Conservation (phyloP, 805 yeast species). For the Yarrowia alimentaria region DNA sequence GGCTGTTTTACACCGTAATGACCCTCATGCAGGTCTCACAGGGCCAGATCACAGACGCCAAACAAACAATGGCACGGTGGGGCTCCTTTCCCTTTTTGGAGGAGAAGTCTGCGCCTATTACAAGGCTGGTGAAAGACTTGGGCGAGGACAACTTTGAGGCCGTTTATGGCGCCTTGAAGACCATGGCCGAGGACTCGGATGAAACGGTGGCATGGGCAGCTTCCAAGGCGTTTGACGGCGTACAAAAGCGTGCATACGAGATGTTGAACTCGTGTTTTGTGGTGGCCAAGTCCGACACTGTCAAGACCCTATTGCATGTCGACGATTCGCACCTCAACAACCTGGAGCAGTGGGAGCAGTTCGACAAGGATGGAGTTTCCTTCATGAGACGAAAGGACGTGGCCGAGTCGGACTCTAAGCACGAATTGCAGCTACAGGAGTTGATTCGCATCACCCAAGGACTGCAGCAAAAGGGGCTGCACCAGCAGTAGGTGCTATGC, state of each 20-base stretch:
- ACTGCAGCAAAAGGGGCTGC: constrained; percentile 9
- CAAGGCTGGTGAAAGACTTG: neutral
- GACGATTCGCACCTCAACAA: neutral
- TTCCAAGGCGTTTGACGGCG: constrained; percentile 8
- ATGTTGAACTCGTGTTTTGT: constrained; percentile 5
- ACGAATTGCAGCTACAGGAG: constrained; percentile 20
- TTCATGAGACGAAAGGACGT: constrained; percentile 3
- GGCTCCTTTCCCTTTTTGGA: neutral
- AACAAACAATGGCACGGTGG: constrained; percentile 7
- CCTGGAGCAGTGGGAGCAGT: constrained; percentile 15
- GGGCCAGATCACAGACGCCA: constrained; percentile 6
- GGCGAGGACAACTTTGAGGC: constrained; percentile 6
- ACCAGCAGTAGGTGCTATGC: too few relatives aligned
- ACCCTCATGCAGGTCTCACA: neutral
- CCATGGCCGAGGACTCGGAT: neutral
- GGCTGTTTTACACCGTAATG: constrained; percentile 8
- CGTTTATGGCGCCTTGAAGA: constrained; percentile 2
- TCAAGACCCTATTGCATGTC: constrained; percentile 2
- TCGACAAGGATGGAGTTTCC: constrained; percentile 14
- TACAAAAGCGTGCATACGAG: constrained; percentile 5
- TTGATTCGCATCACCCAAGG: constrained; percentile 10
- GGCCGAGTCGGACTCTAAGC: neutral
- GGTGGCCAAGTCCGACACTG: constrained; percentile 8
- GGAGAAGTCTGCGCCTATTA: neutral
- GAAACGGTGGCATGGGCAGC: constrained; percentile 15